Evolutionary conservation across 306 rosid genomes (phyloP).

Genomic region (Phaseolus lunatus): DNA sequence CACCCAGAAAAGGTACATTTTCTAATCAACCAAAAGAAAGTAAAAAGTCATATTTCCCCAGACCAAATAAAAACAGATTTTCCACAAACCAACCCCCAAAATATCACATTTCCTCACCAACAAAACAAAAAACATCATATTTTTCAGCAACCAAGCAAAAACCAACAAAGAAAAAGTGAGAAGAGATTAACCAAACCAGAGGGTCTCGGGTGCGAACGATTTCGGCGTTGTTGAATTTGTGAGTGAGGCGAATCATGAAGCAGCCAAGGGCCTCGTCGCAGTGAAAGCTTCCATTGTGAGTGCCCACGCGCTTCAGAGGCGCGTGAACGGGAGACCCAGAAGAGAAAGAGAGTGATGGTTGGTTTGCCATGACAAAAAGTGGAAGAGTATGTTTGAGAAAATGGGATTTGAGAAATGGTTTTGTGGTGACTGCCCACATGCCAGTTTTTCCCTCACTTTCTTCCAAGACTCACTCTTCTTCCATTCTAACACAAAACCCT

Average conservation of each 20-base stretch:
- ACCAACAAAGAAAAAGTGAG: not conserved
- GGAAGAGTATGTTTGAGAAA: conserved; percentile 35
- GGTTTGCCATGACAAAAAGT: conserved; percentile 40
- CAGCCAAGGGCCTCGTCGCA: conserved; percentile 99
- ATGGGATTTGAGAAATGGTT: conserved; percentile 30
- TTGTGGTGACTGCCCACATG: conserved; percentile 39
- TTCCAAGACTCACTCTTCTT: not conserved
- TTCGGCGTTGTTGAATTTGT: conserved; percentile 74
- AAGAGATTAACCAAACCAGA: conserved; percentile 53
- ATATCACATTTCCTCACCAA: not conserved
- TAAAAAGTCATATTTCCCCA: not conserved
- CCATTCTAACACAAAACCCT: not conserved
- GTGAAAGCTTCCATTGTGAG: conserved; percentile 96
- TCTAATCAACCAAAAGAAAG: not conserved
- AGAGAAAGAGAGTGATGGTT: conserved; percentile 28
- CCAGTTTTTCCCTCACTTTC: not conserved
- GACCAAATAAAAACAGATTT: not conserved
- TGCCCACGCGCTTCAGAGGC: conserved; percentile 79
- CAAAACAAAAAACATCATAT: not conserved
- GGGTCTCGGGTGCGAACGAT: conserved; percentile 88
- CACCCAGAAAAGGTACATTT: not conserved
- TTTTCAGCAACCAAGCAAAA: not conserved
- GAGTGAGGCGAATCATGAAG: conserved; percentile 96
- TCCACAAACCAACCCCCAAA: not conserved
- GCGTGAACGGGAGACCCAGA: conserved; percentile 49